phyloP scores from a whole-genome alignment of 2,329 filamentous ascomycete species.

The Sporothrix luriei region DNA sequence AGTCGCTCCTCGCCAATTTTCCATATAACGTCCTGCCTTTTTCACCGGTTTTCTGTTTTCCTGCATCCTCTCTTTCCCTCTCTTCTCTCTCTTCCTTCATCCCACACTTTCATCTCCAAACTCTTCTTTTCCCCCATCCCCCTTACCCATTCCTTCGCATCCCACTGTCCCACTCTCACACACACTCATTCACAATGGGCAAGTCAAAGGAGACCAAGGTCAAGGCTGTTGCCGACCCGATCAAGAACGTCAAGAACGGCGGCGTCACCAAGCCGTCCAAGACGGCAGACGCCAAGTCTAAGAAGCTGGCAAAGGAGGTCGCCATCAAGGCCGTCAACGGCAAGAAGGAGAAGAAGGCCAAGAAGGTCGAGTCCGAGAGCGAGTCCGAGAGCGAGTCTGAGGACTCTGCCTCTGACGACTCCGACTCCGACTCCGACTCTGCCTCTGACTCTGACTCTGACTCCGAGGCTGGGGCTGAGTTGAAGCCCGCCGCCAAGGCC shows the following conservation, averaged over 20 bases:
- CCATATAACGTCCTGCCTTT: conserved; percentile 19
- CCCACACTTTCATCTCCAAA: conserved; percentile 22
- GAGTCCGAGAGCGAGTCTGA: conserved; percentile 33
- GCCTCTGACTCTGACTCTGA: conserved; percentile 40
- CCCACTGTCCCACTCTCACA: conserved; percentile 21
- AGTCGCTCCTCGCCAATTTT: conserved; percentile 22
- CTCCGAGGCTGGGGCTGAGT: conserved; percentile 42
- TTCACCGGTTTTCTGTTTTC: conserved; percentile 10
- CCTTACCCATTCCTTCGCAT: neutral
- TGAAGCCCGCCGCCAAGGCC: conserved; percentile 27
- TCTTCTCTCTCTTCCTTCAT: conserved; percentile 26
- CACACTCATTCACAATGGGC: conserved; percentile 56
- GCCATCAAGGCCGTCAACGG: conserved; percentile 54
- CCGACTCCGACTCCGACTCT: conserved; percentile 37
- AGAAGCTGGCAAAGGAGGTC: conserved; percentile 65
- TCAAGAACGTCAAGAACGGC: conserved; percentile 64
- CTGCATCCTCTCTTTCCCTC: conserved; percentile 10
- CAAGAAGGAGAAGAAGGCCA: conserved; percentile 54
- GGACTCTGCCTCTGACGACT: conserved; percentile 43
- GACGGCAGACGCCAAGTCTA: conserved; percentile 66
- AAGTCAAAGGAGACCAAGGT: conserved; percentile 66
- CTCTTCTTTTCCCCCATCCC: neutral
- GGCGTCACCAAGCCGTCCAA: conserved; percentile 69
- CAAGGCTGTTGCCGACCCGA: conserved; percentile 55
- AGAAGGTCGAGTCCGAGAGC: conserved; percentile 44